These are phyloP conservation scores for Talaromyces sp. DNA, from an alignment of 2,329 filamentous ascomycete genomes.

Conservation along the genomic window DNA sequence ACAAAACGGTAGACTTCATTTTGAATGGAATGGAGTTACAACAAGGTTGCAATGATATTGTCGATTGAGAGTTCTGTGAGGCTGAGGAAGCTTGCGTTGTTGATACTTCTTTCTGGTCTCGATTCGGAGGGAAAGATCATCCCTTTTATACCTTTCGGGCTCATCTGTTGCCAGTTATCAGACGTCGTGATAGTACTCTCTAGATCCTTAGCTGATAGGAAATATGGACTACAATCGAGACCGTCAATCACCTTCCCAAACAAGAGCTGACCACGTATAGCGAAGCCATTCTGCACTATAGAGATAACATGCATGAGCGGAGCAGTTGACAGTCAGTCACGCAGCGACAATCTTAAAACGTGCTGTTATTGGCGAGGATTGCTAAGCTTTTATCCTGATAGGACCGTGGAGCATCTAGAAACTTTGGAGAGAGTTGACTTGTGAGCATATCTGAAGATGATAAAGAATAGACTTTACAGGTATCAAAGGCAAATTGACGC, in stretches of 20 bases:
- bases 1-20: constrained; percentile 11
- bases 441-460: background rate
- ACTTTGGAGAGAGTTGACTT: background rate
- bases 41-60: background rate
- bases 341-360: background rate
- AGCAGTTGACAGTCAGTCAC: background rate
- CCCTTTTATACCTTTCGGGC: constrained; percentile 6
- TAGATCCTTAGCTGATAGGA: background rate
- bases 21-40: background rate
- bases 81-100: background rate
- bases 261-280: background rate
- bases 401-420: background rate
- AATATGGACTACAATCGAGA: background rate
- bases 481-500: background rate
- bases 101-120: background rate
- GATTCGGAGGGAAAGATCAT: background rate
- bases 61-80: background rate
- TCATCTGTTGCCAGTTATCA: too few relatives aligned
- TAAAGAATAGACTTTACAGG: background rate
- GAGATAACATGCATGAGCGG: background rate
- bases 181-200: background rate
- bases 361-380: background rate
- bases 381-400: constrained; percentile 1
- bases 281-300: constrained; percentile 1
- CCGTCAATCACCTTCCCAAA: constrained; percentile 7